Percentiles rank a stretch among this genome's conserved stretches.
Evolutionary conservation across 257 asterid species (phyloP).

Genomic region (Eustoma russellianum): DNA sequence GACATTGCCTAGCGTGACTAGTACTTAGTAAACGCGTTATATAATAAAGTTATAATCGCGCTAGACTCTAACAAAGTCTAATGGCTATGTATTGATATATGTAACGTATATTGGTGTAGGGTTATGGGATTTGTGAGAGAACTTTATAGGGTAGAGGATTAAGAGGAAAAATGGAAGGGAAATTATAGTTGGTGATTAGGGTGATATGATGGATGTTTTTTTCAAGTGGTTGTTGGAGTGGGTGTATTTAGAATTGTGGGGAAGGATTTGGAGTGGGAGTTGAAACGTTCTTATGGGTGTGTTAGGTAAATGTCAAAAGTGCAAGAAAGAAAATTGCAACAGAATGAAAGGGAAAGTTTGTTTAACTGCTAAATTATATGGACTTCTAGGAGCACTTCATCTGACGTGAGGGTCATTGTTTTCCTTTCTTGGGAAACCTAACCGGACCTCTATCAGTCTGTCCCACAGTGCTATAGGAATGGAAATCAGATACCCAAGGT

Average conservation of each 20-base stretch:
- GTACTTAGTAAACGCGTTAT: neutral
- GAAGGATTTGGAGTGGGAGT: conserved; percentile 4
- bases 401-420: too few relatives aligned
- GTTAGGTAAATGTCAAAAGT: conserved; percentile 22
- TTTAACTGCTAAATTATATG: too few relatives aligned
- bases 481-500: too few relatives aligned
- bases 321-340: conserved; percentile 15
- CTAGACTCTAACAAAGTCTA: neutral
- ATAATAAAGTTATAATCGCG: neutral
- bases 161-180: conserved; percentile 8
- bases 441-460: too few relatives aligned
- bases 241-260: conserved; percentile 6
- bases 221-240: conserved; percentile 40
- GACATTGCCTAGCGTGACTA: conserved; percentile 18
- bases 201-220: conserved; percentile 7
- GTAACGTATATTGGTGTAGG: neutral
- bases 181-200: conserved; percentile 10
- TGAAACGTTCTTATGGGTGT: conserved; percentile 18
- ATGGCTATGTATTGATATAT: too few relatives aligned
- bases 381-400: too few relatives aligned
- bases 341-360: conserved; percentile 19
- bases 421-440: too few relatives aligned
- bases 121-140: neutral
- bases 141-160: conserved; percentile 1
- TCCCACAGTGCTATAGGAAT: too few relatives aligned